Evolutionary conservation across 208 protist genomes (phyloP).

Genomic region (Wallacemonas sp.): DNA sequence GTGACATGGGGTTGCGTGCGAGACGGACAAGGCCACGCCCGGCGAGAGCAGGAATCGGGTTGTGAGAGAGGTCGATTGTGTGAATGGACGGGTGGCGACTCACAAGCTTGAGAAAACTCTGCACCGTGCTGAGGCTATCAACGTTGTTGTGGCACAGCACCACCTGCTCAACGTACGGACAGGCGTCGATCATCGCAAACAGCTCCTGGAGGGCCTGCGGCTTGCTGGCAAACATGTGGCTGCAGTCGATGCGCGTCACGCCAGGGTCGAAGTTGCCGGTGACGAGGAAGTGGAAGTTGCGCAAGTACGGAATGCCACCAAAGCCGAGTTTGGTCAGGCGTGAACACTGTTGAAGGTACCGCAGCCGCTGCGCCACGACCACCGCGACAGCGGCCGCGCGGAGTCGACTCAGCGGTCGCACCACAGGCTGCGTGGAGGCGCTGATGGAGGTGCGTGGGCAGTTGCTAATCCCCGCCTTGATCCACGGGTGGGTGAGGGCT

Average conservation of each 20-base stretch:
- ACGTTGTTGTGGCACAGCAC: slow-evolving; percentile 83
- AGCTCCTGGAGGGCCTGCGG: slow-evolving; percentile 63
- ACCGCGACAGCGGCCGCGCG: slow-evolving; percentile 48
- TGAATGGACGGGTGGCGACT: slow-evolving; percentile 47
- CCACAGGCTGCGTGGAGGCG: not conserved
- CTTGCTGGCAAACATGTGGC: slow-evolving; percentile 51
- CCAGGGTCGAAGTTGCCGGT: slow-evolving; percentile 47
- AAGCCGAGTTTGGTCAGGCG: slow-evolving; percentile 48
- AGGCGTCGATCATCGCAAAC: slow-evolving; percentile 65
- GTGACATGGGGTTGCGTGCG: slow-evolving; percentile 58
- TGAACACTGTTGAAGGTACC: slow-evolving; percentile 50
- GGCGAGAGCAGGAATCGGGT: slow-evolving; percentile 77
- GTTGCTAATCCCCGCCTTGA: slow-evolving; percentile 48
- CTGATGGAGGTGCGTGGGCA: slow-evolving; percentile 13
- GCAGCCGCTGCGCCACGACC: slow-evolving; percentile 62
- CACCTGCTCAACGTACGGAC: slow-evolving; percentile 41
- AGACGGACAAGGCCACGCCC: slow-evolving; percentile 67
- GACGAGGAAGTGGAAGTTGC: slow-evolving; percentile 64
- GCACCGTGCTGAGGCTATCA: slow-evolving; percentile 58
- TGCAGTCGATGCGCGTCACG: slow-evolving; percentile 44
- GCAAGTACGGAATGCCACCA: slow-evolving; percentile 37
- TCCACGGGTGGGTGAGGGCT: slow-evolving; percentile 83
- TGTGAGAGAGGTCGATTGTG: slow-evolving; percentile 68
- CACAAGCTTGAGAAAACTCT: slow-evolving; percentile 53
- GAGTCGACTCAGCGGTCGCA: slow-evolving; percentile 25